phyloP scores from a whole-genome alignment of 164 flowering plant genomes.

The Chloranthus sessilifolius region DNA sequence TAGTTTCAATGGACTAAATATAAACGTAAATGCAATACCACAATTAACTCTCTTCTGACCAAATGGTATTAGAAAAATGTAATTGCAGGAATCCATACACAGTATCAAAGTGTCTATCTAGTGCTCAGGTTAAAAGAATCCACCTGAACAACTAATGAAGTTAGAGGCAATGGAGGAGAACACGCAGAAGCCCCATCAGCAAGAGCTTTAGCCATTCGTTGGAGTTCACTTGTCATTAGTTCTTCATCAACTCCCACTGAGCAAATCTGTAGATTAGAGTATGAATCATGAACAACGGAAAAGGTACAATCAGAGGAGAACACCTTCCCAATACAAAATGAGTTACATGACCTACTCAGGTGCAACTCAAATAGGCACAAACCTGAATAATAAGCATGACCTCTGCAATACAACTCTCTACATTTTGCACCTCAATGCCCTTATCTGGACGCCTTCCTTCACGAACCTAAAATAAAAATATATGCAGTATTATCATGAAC shows the following conservation, averaged over 20 bases:
- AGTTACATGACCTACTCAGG: neutral
- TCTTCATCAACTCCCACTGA: conserved; percentile 49
- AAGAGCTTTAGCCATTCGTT: conserved; percentile 59
- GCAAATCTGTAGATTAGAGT: conserved; percentile 44
- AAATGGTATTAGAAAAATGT: too few species aligned
- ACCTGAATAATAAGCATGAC: conserved; percentile 97
- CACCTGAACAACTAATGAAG: conserved; percentile 84
- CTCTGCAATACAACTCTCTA: conserved; percentile 48
- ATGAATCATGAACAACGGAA: too few species aligned
- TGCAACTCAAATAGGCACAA: neutral
- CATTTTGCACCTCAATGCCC: conserved; percentile 27
- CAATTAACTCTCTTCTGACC: too few species aligned
- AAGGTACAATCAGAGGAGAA: too few species aligned
- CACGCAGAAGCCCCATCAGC: conserved; percentile 40
- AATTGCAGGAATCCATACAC: too few species aligned
- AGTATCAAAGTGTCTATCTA: too few species aligned
- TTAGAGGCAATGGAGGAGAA: conserved; percentile 68
- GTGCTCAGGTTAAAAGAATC: neutral
- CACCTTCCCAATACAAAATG: too few species aligned
- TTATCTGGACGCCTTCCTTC: conserved; percentile 63
- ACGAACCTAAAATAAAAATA: conserved; percentile 52
- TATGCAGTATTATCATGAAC: neutral
- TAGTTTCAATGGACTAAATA: too few species aligned
- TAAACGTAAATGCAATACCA: too few species aligned
- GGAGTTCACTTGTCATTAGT: conserved; percentile 43